Base-by-base conservation (phyloP, 345 rosid genomes). In the Lepidium sativum region DNA sequence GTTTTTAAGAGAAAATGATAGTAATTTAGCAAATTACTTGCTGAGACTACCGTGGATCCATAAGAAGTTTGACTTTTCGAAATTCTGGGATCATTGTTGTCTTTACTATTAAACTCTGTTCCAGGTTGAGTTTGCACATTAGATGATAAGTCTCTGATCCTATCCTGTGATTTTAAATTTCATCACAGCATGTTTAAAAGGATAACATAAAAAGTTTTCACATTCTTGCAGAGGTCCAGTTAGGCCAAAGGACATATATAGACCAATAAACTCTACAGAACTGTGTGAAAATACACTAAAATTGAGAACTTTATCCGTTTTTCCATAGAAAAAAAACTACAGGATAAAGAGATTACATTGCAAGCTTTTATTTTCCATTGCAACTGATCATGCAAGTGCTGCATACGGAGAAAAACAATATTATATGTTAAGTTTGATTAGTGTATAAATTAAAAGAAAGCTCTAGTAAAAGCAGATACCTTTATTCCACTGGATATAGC, bases 321-420 rank as follows among this genome's bases (percentile, higher is more conserved):
- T 8, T 31, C 1, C 13, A 62, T 27, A 3, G 47, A 61, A 21
- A 33, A 38, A n/a, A n/a, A 61, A 54, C 56, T 58, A 59, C 13
- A 63, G 38, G 75, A 50, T 12, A 41, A 69, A 54, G 64, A 73
- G 75, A 88, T 90, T 86, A 94, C 99, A 62, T 84, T 78, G 39
- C 92, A 86, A 65, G 81, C 76, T 73, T 81, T 79, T 75, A 88
- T 86, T 87, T 90, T 84, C 92, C 87, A 84, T 69, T 82, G 86
- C 71, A 94, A 68, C 59, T 94, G 84, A 75, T 88, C 97, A 69
- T 94, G 86, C 50, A 94, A 83, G 27, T 55, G 78, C 99, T 94
- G 80, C 78, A 74, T 11, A 75, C 2, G 16, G 53, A 55, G 15
- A 70, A 29, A 73, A 25, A 45, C 4, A 1, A 31, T 14, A 51